A percentile compares a stretch with the other conserved stretches of the same genome.
Evolutionary conservation across 2,329 filamentous ascomycete species (phyloP).

Genomic region (Chlorencoelia australis): DNA sequence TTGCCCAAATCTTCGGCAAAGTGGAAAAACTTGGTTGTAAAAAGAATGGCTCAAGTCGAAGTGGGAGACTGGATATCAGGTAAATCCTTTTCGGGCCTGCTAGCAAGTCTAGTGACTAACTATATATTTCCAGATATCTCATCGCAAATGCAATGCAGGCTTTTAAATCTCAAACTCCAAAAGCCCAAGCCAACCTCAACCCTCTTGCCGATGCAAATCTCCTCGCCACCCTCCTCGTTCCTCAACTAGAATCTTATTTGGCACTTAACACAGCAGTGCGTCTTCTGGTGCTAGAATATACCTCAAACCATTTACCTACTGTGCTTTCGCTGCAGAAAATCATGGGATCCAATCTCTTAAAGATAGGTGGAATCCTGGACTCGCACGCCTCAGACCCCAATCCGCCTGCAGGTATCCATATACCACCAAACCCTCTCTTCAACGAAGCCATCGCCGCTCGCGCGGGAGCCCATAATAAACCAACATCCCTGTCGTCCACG

Average conservation of each 20-base stretch:
- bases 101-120: background rate
- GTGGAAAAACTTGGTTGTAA: constrained; percentile 46
- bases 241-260: constrained; percentile 51
- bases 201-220: constrained; percentile 44
- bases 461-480: constrained; percentile 1
- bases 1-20: constrained; percentile 37
- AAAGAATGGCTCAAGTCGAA: constrained; percentile 38
- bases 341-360: constrained; percentile 45
- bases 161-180: constrained; percentile 38
- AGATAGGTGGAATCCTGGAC: constrained; percentile 45
- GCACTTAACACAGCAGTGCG: constrained; percentile 41
- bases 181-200: constrained; percentile 39
- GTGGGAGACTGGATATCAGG: constrained; percentile 49
- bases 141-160: constrained; percentile 51
- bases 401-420: constrained; percentile 10
- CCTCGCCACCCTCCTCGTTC: constrained; percentile 47
- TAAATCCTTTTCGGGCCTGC: constrained; percentile 27
- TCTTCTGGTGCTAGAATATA: constrained; percentile 50
- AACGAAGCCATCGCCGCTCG: constrained; percentile 9
- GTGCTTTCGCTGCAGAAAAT: constrained; percentile 48
- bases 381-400: constrained; percentile 20
- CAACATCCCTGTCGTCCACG: background rate
- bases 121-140: constrained; percentile 42
- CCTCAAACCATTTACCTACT: constrained; percentile 44
- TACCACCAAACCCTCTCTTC: constrained; percentile 11